Percentiles rank a stretch among this genome's conserved stretches.
Evolutionary conservation across 305 asterid species (phyloP).

Genomic region (Fraxinus platypoda): DNA sequence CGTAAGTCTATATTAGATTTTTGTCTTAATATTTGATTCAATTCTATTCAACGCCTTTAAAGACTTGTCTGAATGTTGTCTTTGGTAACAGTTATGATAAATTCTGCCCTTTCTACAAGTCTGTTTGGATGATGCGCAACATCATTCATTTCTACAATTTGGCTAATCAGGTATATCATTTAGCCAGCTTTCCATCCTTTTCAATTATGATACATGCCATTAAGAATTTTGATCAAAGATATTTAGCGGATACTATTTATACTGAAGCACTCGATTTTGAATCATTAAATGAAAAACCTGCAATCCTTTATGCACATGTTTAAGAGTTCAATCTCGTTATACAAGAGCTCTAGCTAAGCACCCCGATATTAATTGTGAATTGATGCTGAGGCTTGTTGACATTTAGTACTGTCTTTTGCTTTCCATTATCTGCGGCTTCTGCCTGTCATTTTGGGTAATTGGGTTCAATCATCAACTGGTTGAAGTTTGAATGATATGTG

Average conservation of each 20-base stretch:
- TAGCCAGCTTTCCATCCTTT: background rate
- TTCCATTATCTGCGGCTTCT: background rate
- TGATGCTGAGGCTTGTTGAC: conserved; percentile 2
- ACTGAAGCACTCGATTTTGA: background rate
- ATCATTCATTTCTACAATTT: conserved; percentile 89
- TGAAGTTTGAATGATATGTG: background rate
- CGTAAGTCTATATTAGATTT: conserved; percentile 47
- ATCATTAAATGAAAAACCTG: background rate
- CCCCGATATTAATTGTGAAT: background rate
- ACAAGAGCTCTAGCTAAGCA: background rate
- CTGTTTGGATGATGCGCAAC: conserved; percentile 99
- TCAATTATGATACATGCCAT: background rate
- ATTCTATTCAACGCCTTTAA: background rate
- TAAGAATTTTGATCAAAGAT: background rate
- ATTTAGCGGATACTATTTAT: background rate
- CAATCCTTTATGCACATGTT: background rate
- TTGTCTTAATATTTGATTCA: background rate
- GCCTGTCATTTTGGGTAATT: background rate
- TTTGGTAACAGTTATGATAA: conserved; percentile 73
- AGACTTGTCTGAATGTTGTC: conserved; percentile 14
- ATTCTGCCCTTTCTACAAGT: conserved; percentile 96
- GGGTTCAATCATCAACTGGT: background rate
- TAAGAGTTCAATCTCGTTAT: background rate
- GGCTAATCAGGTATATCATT: conserved; percentile 83
- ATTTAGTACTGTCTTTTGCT: background rate